These are phyloP conservation scores for Calonectria hongkongensis DNA, from an alignment of 2,329 filamentous ascomycete genomes.

Conservation along the genomic window DNA sequence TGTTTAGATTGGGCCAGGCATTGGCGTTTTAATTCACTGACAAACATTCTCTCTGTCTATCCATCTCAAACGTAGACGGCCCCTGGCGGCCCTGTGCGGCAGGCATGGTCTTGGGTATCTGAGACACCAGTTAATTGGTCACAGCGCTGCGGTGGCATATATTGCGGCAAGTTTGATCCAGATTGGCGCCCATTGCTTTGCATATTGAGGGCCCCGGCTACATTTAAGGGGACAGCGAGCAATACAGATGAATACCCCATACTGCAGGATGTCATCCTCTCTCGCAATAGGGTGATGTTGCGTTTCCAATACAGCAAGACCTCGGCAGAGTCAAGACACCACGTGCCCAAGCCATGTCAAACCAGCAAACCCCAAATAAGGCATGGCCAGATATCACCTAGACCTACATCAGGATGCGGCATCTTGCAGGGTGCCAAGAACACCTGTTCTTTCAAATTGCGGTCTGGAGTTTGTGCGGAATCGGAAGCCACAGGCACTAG, in stretches of 20 bases:
- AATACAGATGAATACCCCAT: no score
- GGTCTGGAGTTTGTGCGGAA: slow-evolving; percentile 23
- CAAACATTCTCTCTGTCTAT: background rate
- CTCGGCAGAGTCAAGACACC: slow-evolving; percentile 1
- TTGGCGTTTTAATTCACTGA: slow-evolving; percentile 11
- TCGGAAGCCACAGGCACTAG: slow-evolving; percentile 21
- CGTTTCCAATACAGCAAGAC: background rate
- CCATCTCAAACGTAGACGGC: background rate
- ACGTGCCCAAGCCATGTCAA: slow-evolving; percentile 15
- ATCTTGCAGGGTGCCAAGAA: slow-evolving; percentile 24
- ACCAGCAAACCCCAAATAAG: slow-evolving; percentile 3
- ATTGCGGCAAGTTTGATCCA: slow-evolving; percentile 13
- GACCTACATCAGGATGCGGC: background rate
- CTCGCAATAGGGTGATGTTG: background rate
- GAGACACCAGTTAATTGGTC: slow-evolving; percentile 15
- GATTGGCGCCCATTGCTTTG: background rate
- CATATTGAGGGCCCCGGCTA: background rate
- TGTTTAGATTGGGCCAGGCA: background rate
- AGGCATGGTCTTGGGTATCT: background rate
- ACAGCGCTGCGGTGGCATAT: slow-evolving; percentile 1
- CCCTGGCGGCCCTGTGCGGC: slow-evolving; percentile 1
- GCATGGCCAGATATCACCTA: background rate
- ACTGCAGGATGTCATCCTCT: background rate
- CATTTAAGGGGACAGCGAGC: no score
- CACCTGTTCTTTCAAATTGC: slow-evolving; percentile 33